Conservation (phyloP, 169 alveolate genomes). For the Plasmodium relictum region DNA sequence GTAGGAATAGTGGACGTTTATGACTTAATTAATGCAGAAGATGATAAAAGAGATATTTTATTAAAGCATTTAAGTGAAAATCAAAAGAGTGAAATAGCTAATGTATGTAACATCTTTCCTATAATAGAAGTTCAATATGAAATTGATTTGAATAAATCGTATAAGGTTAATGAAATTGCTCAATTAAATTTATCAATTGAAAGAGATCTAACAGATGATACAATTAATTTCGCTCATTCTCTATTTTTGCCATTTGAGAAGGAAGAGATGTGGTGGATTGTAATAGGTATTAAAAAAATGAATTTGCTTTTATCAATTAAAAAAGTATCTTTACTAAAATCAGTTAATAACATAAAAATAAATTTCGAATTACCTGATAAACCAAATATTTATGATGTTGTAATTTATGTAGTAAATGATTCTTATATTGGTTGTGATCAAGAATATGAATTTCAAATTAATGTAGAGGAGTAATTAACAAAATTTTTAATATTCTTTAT, state of each 20-base stretch:
- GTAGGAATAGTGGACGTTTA: constrained; percentile 92
- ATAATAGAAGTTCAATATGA: constrained; percentile 87
- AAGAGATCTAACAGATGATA: constrained; percentile 83
- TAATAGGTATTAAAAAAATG: constrained; percentile 93
- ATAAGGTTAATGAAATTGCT: constrained; percentile 78
- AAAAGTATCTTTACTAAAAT: constrained; percentile 86
- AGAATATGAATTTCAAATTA: constrained; percentile 78
- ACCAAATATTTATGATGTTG: constrained; percentile 85
- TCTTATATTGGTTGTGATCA: constrained; percentile 90
- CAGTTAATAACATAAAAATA: constrained; percentile 78
- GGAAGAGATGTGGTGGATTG: constrained; percentile 99
- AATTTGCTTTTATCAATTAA: constrained; percentile 92
- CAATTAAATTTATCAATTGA: constrained; percentile 72
- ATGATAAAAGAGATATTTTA: constrained; percentile 92
- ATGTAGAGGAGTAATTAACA: constrained; percentile 6
- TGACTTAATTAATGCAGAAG: constrained; percentile 97
- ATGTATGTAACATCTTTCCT: constrained; percentile 93
- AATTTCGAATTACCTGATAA: constrained; percentile 89
- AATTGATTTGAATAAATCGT: constrained; percentile 73
- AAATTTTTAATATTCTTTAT: background rate
- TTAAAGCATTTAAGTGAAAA: constrained; percentile 85
- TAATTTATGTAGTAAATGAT: constrained; percentile 88
- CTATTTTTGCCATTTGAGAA: constrained; percentile 96
- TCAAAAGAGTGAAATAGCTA: constrained; percentile 90
- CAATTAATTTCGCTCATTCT: constrained; percentile 91